A percentile compares a stretch with the other conserved stretches of the same genome.
phyloP scores from a whole-genome alignment of 495 filamentous ascomycete species.

The Trichoderma gamsii region DNA sequence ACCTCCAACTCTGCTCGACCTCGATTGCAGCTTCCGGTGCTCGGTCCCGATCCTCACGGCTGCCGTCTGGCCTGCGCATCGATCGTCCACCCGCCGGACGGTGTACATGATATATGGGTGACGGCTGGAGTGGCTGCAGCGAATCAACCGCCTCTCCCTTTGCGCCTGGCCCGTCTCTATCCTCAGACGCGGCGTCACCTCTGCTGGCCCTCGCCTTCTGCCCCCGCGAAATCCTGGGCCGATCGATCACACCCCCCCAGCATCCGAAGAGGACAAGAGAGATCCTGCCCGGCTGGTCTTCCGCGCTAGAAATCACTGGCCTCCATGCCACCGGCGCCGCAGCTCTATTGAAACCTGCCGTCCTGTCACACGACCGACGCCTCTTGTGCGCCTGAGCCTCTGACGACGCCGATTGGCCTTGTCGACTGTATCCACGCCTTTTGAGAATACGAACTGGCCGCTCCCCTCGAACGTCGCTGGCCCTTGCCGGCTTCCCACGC shows the following conservation, averaged over 20 bases:
- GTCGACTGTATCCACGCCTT: background rate
- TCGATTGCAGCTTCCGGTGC: background rate
- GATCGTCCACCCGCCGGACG: background rate
- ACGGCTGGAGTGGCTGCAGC: background rate
- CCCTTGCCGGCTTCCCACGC: background rate
- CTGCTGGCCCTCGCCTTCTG: background rate
- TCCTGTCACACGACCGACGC: constrained; percentile 4
- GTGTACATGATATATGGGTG: background rate
- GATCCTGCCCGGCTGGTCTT: constrained; percentile 6
- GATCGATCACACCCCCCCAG: constrained; percentile 10
- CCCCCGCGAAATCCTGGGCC: constrained; percentile 8
- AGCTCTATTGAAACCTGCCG: constrained; percentile 1
- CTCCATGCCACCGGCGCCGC: constrained; percentile 10
- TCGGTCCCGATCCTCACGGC: background rate
- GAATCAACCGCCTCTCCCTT: background rate
- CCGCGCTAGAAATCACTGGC: background rate
- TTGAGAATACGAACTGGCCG: constrained; percentile 3
- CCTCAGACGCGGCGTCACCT: constrained; percentile 9
- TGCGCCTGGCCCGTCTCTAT: background rate
- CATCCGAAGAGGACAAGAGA: background rate
- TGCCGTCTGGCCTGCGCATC: background rate
- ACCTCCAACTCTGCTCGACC: too few relatives aligned
- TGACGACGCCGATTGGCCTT: background rate
- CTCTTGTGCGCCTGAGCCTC: background rate
- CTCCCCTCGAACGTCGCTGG: background rate